phyloP scores from a whole-genome alignment of 768 basidiomycete species.

The Trametes gibbosa region DNA sequence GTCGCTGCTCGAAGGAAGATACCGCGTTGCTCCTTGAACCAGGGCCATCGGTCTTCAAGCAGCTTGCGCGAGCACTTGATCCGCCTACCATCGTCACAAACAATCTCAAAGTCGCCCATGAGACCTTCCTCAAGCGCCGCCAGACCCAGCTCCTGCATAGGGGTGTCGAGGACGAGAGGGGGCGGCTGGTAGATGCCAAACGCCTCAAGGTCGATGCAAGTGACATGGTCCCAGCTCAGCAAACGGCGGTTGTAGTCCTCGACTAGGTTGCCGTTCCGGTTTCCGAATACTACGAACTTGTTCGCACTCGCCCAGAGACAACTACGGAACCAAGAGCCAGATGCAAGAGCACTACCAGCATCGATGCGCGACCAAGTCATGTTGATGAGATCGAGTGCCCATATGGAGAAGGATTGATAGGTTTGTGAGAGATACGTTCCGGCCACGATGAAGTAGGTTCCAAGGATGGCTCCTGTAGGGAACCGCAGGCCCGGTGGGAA shows the following conservation, averaged over 20 bases:
- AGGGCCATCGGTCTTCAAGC: conserved; percentile 92
- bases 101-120: conserved; percentile 87
- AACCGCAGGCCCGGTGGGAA: conserved; percentile 96
- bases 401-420: conserved; percentile 93
- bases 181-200: conserved; percentile 96
- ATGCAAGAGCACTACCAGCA: conserved; percentile 78
- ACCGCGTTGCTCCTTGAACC: conserved; percentile 78
- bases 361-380: conserved; percentile 90
- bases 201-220: conserved; percentile 87
- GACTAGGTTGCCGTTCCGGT: conserved; percentile 81
- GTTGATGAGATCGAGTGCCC: conserved; percentile 83
- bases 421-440: conserved; percentile 95
- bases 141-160: conserved; percentile 83
- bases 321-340: conserved; percentile 94
- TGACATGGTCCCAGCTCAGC: conserved; percentile 89
- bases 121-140: conserved; percentile 77
- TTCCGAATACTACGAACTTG: conserved; percentile 89
- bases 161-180: conserved; percentile 55
- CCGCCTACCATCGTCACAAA: conserved; percentile 87
- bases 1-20: conserved; percentile 58
- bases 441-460: conserved; percentile 88
- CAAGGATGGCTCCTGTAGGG: conserved; percentile 90
- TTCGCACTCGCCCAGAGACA: conserved; percentile 84
- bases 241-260: conserved; percentile 91
- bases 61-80: conserved; percentile 79